Base-by-base conservation (phyloP, 345 rosid genomes). In the Citrus maxima region DNA sequence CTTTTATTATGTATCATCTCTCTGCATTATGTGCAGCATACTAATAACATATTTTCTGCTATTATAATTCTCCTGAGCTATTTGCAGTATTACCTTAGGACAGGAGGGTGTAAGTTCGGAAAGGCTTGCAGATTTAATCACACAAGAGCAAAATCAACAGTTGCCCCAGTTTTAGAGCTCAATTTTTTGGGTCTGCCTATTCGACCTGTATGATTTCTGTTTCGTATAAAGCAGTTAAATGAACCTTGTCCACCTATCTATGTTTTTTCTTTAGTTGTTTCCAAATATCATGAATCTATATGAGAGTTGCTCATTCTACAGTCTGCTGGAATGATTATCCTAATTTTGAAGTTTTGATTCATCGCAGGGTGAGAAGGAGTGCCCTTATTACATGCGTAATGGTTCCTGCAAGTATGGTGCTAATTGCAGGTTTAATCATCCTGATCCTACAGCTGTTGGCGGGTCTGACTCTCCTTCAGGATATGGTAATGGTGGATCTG, bases 41-140 rank as follows among this genome's bases (percentile, higher is more conserved):
- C 77, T 76, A 55, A 78, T 86, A 68, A 66, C 67, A 69, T 10
- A 54, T 74, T 59, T 80, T 75, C 13, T 81, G 12, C 51, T 76
- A 27, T 59, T 69, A 56, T 68, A 49, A 73, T 37, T 83, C 63
- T 84, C 77, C 65, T 67, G 83, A 74, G 84, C 40, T 69, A 73
- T 42, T 76, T 82, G 82, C 92, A 96, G 99, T 96, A 88, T 85
- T 96, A 89, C 90, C 84, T 94, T 78, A 92, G 89, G 83, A 92
- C 93, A 71, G 98, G 98, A 38, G 99, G 99, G 37, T 96, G 99
- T 79, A 96, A 93, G 87, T 96, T 82, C 83, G 98, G 98, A 70
- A 87, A 87, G 74, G 86, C 90, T 76, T 96, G 99, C 85, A 89
- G 90, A 85, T 96, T 81, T 90, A 89, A 81, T 81, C 99, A 96